phyloP scores from a whole-genome alignment of 2,329 filamentous ascomycete species.

The Fusarium solani-melongenae region DNA sequence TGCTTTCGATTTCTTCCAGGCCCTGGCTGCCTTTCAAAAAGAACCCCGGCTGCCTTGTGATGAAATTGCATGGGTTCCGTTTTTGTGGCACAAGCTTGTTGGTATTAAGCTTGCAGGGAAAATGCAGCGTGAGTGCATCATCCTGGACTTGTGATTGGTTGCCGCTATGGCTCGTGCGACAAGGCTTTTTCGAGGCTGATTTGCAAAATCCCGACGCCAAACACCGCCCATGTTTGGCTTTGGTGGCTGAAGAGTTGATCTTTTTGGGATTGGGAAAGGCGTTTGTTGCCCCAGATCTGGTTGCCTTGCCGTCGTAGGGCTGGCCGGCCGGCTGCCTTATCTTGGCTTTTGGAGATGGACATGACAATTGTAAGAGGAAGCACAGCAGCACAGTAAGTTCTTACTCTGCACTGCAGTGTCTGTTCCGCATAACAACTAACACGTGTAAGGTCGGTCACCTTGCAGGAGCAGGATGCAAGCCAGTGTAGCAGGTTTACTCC shows the following conservation, averaged over 20 bases:
- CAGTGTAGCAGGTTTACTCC: not conserved
- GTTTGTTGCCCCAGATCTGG: not conserved
- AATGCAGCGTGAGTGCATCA: not conserved
- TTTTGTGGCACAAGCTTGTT: conserved; percentile 28
- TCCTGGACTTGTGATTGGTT: not conserved
- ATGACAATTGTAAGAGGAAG: not conserved
- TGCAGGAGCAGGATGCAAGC: not conserved
- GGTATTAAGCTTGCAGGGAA: conserved; percentile 22
- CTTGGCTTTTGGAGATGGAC: not conserved
- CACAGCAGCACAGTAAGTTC: not conserved
- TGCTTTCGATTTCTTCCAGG: not conserved
- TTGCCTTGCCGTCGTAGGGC: not conserved
- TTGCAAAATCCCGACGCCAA: not conserved
- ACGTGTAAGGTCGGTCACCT: not conserved
- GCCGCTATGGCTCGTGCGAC: not conserved
- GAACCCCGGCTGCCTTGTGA: not conserved
- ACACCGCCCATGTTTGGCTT: not conserved
- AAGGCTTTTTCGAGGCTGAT: not conserved
- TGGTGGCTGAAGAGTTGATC: not conserved
- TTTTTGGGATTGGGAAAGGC: not conserved
- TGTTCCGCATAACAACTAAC: not conserved
- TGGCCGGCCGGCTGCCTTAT: not conserved
- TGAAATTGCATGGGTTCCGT: conserved; percentile 3
- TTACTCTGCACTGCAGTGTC: not conserved
- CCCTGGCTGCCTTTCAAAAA: not conserved